Conservation (phyloP, 192 early-diverging fungal genomes). For the Kappamyces sp. region DNA sequence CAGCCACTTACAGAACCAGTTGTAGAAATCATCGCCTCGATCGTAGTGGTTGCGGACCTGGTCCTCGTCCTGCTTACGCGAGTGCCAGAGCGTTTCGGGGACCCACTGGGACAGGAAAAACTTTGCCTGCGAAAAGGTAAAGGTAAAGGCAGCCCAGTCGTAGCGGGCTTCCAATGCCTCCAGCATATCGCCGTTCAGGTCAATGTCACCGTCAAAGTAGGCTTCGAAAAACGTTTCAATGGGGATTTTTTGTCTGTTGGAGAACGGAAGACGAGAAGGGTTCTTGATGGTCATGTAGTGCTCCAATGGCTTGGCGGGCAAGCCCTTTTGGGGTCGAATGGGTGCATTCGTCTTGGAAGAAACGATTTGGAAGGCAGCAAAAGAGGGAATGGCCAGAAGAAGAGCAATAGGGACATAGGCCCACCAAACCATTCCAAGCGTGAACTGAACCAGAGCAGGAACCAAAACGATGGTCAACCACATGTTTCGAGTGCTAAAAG, state of each 20-base stretch:
- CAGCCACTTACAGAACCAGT: constrained; percentile 64
- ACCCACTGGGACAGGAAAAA: constrained; percentile 96
- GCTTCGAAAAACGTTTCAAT: constrained; percentile 97
- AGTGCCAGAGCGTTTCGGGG: constrained; percentile 95
- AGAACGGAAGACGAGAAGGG: constrained; percentile 64
- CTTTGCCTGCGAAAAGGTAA: constrained; percentile 76
- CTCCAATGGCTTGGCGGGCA: constrained; percentile 78
- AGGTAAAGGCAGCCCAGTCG: constrained; percentile 89
- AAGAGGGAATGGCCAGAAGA: constrained; percentile 63
- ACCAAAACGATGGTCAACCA: constrained; percentile 52
- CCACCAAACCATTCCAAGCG: constrained; percentile 57
- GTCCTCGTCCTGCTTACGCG: constrained; percentile 93
- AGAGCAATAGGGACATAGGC: constrained; percentile 54
- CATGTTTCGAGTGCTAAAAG: constrained; percentile 71
- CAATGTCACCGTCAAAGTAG: constrained; percentile 95
- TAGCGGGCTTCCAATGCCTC: constrained; percentile 85
- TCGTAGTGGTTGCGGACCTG: constrained; percentile 99
- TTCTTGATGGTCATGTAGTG: constrained; percentile 88
- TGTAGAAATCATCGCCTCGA: constrained; percentile 97
- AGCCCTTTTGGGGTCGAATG: constrained; percentile 51
- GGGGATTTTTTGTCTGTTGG: constrained; percentile 71
- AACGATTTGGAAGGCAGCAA: constrained; percentile 63
- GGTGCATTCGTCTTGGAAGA: constrained; percentile 60
- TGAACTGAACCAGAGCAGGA: constrained; percentile 60
- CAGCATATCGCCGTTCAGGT: constrained; percentile 77